Evolutionary conservation across 805 yeast species (phyloP).

Genomic region (Suhomyces sp.): DNA sequence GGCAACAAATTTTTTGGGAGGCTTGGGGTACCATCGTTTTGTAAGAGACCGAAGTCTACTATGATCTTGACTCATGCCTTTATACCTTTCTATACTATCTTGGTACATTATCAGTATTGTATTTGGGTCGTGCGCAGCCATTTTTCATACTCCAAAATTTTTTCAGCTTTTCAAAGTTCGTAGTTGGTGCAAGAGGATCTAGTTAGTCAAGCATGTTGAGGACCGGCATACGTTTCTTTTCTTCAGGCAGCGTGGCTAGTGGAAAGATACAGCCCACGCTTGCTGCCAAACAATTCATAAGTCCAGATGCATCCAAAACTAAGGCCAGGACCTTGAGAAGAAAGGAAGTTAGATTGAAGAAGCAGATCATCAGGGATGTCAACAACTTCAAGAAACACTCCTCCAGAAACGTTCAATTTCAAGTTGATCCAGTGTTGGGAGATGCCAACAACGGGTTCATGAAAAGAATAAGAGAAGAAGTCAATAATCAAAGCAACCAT

Average conservation of each 20-base stretch:
- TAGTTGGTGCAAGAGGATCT: not conserved
- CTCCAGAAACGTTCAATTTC: conserved; percentile 28
- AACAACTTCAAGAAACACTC: conserved; percentile 41
- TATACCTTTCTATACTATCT: not conserved
- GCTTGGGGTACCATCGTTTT: conserved; percentile 19
- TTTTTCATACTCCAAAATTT: conserved; percentile 1
- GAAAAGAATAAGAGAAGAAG: conserved; percentile 60
- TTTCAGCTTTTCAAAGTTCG: not conserved
- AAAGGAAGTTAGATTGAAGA: conserved; percentile 39
- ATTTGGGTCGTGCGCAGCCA: not conserved
- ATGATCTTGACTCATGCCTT: conserved; percentile 1
- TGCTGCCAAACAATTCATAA: conserved; percentile 39
- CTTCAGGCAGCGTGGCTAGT: conserved; percentile 11
- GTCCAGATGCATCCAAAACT: conserved; percentile 29
- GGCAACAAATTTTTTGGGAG: conserved; percentile 14
- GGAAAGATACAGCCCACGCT: conserved; percentile 18
- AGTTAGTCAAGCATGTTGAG: conserved; percentile 5
- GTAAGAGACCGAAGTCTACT: not conserved
- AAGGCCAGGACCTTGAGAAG: conserved; percentile 34
- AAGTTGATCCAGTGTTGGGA: conserved; percentile 85
- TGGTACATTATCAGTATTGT: not conserved
- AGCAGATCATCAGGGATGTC: conserved; percentile 39
- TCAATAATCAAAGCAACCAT: conserved; percentile 57
- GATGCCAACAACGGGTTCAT: conserved; percentile 63
- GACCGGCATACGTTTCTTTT: conserved; percentile 15